Evolutionary conservation across 1,139 yeast genomes (phyloP).

Genomic region (Geotrichum restrictum): DNA sequence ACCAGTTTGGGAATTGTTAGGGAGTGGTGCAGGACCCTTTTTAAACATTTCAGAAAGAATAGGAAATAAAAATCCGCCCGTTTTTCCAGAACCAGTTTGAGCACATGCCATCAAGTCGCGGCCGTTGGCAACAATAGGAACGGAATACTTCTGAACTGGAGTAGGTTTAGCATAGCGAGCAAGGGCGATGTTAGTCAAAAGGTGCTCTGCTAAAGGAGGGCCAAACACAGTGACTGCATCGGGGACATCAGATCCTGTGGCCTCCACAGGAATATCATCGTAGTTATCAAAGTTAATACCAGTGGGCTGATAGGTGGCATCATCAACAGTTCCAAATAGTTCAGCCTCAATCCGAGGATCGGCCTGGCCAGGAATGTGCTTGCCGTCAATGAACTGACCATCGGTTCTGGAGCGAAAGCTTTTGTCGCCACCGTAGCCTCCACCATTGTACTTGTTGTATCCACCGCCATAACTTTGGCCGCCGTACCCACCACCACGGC

Average conservation of each 20-base stretch:
- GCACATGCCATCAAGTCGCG: slow-evolving; percentile 99
- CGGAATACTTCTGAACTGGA: slow-evolving; percentile 97
- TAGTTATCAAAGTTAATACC: slow-evolving; percentile 98
- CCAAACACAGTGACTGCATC: slow-evolving; percentile 84
- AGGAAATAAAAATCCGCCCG: slow-evolving; percentile 99
- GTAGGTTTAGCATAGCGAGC: slow-evolving; percentile 95
- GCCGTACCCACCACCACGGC: slow-evolving; percentile 19
- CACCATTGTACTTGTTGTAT: slow-evolving; percentile 33
- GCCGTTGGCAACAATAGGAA: slow-evolving; percentile 91
- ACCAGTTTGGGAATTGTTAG: slow-evolving; percentile 39
- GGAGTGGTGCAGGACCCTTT: slow-evolving; percentile 72
- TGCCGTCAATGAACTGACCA: slow-evolving; percentile 68
- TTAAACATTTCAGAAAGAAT: slow-evolving; percentile 86
- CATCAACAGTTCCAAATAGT: slow-evolving; percentile 84
- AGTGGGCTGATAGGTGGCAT: slow-evolving; percentile 76
- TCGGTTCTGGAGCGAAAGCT: slow-evolving; percentile 38
- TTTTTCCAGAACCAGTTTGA: slow-evolving; percentile 98
- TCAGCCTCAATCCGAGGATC: slow-evolving; percentile 72
- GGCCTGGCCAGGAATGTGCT: slow-evolving; percentile 76
- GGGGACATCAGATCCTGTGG: slow-evolving; percentile 91
- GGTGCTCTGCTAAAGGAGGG: slow-evolving; percentile 86
- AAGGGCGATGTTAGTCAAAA: slow-evolving; percentile 78
- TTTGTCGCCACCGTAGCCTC: slow-evolving; percentile 35
- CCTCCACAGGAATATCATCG: slow-evolving; percentile 98
- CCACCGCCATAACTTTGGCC: slow-evolving; percentile 35